phyloP scores from a whole-genome alignment of 148 eudicot genomes.

The Fagopyrum tataricum region DNA sequence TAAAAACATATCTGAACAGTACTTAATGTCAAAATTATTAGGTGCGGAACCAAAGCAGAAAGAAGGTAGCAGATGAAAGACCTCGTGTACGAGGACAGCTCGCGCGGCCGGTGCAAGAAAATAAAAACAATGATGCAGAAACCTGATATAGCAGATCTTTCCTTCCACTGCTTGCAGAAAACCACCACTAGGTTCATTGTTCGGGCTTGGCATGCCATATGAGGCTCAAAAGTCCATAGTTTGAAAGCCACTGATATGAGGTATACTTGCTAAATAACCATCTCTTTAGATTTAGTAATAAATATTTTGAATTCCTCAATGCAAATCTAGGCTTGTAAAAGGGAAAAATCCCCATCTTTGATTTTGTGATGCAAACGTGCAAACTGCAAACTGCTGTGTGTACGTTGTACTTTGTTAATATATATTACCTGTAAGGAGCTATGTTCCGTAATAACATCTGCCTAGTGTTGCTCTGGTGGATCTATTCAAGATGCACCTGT shows the following conservation, averaged over 20 bases:
- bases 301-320: neutral
- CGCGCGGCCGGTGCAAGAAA: constrained; percentile 39
- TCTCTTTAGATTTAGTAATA: constrained; percentile 7
- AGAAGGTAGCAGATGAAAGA: constrained; percentile 73
- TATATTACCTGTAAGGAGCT: constrained; percentile 9
- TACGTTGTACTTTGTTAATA: constrained; percentile 5
- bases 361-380: neutral
- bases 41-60: constrained; percentile 78
- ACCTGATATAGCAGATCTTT: constrained; percentile 29
- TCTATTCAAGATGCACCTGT: neutral
- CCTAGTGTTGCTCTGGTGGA: neutral
- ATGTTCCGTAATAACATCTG: neutral
- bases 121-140: constrained; percentile 34
- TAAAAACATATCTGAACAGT: neutral
- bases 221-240: neutral
- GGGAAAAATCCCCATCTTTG: neutral
- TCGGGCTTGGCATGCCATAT: neutral
- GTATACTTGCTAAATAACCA: constrained; percentile 5
- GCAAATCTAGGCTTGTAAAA: neutral
- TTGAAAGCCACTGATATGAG: constrained; percentile 11
- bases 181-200: constrained; percentile 2
- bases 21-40: constrained; percentile 15
- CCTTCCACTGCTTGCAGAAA: constrained; percentile 13
- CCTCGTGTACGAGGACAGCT: constrained; percentile 72
- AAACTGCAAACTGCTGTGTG: neutral